Conservation (phyloP, 768 basidiomycete species). For the Obba rivulosa region DNA sequence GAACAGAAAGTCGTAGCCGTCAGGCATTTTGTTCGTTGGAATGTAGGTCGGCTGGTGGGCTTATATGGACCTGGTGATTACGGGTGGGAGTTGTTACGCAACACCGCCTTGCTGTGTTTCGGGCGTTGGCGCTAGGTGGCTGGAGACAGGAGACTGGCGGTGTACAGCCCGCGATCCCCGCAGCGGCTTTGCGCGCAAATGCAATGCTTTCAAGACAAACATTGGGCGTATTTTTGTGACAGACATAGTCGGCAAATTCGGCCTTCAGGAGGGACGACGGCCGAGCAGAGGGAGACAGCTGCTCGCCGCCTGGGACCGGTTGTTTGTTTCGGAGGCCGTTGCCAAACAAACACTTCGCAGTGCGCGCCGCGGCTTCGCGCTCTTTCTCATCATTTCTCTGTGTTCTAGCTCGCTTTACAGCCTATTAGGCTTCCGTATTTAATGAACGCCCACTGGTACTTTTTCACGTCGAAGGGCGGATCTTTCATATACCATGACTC, state of each 20-base stretch:
- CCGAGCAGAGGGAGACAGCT: no score
- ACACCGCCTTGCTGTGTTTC: no score
- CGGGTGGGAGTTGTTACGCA: no score
- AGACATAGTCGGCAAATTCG: no score
- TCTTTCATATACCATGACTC: not conserved
- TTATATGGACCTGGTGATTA: no score
- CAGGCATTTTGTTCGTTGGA: slow-evolving; percentile 32
- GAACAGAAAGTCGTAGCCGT: slow-evolving; percentile 94
- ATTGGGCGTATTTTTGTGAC: not conserved
- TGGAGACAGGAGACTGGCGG: not conserved
- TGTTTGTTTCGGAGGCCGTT: slow-evolving; percentile 13
- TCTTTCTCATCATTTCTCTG: not conserved
- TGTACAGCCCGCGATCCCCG: slow-evolving; percentile 1
- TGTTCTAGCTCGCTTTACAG: not conserved
- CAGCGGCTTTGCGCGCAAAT: not conserved
- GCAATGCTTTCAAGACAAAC: slow-evolving; percentile 1
- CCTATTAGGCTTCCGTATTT: not conserved
- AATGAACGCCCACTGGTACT: no score
- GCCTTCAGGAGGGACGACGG: no score
- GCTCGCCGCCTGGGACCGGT: no score
- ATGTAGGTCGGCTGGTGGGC: no score
- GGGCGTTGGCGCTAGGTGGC: not conserved
- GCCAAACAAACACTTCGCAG: slow-evolving; percentile 11
- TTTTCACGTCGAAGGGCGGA: no score
- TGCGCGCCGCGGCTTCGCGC: not conserved